These are phyloP conservation scores for Sarocladiaceae sp. DNA, from an alignment of 2,329 filamentous ascomycete genomes.

Conservation along the genomic window DNA sequence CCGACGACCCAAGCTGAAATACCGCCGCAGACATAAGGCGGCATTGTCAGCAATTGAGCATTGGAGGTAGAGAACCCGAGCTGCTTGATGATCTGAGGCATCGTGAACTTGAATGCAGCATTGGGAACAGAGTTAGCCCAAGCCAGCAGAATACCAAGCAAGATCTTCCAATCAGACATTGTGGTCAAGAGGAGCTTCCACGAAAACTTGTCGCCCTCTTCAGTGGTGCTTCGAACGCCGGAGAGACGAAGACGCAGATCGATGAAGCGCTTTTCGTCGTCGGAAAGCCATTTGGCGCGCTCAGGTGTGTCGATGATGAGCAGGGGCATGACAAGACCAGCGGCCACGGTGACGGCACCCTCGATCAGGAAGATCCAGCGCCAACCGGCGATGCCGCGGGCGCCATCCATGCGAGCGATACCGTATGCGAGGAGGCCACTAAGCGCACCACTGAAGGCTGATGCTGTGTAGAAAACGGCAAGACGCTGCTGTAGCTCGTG, in stretches of 20 bases:
- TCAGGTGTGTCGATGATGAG: slow-evolving; percentile 39
- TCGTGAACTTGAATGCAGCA: slow-evolving; percentile 4
- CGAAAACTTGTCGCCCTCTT: slow-evolving; percentile 30
- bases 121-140: slow-evolving; percentile 8
- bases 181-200: slow-evolving; percentile 39
- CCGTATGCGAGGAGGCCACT: slow-evolving; percentile 39
- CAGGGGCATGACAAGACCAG: slow-evolving; percentile 18
- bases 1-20: slow-evolving; percentile 4
- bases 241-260: slow-evolving; percentile 22
- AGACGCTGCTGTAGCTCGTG: slow-evolving; percentile 24
- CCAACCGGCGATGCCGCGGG: slow-evolving; percentile 34
- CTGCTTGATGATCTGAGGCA: slow-evolving; percentile 18
- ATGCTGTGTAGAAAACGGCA: slow-evolving; percentile 31
- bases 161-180: slow-evolving; percentile 39
- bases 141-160: slow-evolving; percentile 16
- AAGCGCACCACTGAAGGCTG: slow-evolving; percentile 36
- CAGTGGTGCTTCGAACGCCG: slow-evolving; percentile 17
- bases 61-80: slow-evolving; percentile 50
- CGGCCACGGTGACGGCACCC: slow-evolving; percentile 32
- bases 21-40: not conserved
- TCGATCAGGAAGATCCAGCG: no score
- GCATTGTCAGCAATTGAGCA: slow-evolving; percentile 4
- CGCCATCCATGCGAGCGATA: slow-evolving; percentile 39
- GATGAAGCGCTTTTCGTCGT: slow-evolving; percentile 28
- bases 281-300: slow-evolving; percentile 26